Evolutionary conservation across 495 filamentous ascomycete species (phyloP).

Genomic region (Penicillium herquei): DNA sequence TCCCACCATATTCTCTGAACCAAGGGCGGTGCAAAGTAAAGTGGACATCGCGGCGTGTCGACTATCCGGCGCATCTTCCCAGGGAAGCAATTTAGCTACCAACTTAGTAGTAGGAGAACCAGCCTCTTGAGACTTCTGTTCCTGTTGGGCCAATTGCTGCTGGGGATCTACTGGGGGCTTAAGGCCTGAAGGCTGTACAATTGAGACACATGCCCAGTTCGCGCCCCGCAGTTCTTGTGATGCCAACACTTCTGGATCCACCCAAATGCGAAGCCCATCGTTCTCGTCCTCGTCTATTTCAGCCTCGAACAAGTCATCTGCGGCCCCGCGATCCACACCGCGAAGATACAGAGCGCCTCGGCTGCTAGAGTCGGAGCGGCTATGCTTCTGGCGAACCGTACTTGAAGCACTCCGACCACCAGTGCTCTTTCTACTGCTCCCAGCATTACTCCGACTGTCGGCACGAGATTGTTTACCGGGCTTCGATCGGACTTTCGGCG

Average conservation of each 20-base stretch:
- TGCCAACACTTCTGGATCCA: constrained; percentile 71
- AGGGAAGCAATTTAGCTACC: constrained; percentile 69
- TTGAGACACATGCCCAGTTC: constrained; percentile 68
- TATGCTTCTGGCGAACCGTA: constrained; percentile 59
- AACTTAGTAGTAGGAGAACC: constrained; percentile 65
- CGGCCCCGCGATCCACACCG: constrained; percentile 65
- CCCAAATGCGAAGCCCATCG: constrained; percentile 75
- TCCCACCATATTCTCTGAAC: constrained; percentile 72
- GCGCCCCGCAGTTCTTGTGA: constrained; percentile 68
- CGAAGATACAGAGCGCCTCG: constrained; percentile 70
- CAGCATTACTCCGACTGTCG: constrained; percentile 70
- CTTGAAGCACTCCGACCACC: constrained; percentile 69
- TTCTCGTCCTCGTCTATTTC: constrained; percentile 46
- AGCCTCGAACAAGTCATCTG: constrained; percentile 71
- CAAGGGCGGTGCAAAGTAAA: constrained; percentile 67
- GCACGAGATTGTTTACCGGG: constrained; percentile 50
- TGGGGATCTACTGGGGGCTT: constrained; percentile 74
- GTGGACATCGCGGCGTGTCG: constrained; percentile 76
- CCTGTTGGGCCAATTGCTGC: constrained; percentile 61
- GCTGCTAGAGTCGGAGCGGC: constrained; percentile 55
- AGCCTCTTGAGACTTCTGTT: constrained; percentile 53
- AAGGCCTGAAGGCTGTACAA: constrained; percentile 77
- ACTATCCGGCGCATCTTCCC: constrained; percentile 84
- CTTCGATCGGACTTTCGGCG: constrained; percentile 77
- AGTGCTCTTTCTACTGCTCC: constrained; percentile 65